Evolutionary conservation across 1,284 basidiomycete species (phyloP).

Genomic region (Lentinula novae-zelandiae): DNA sequence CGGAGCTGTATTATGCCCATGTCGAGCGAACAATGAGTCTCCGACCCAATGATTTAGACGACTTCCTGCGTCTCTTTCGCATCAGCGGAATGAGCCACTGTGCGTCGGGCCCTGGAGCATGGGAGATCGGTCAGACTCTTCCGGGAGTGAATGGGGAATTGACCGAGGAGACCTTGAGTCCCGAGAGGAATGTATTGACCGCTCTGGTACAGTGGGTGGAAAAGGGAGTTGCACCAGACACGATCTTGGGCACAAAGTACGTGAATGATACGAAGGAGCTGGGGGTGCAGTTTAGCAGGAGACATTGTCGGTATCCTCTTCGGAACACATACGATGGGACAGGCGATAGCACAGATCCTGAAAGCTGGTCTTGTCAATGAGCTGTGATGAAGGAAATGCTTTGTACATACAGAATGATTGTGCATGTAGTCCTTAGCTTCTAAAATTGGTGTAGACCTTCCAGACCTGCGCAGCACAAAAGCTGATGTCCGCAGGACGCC

Average conservation of each 20-base stretch:
- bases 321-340: constrained; percentile 15
- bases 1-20: constrained; percentile 17
- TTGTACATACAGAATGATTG: not conserved
- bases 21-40: constrained; percentile 14
- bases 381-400: not conserved
- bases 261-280: constrained; percentile 10
- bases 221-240: constrained; percentile 16
- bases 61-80: constrained; percentile 17
- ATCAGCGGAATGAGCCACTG: constrained; percentile 19
- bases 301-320: constrained; percentile 17
- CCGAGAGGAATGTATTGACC: constrained; percentile 14
- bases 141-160: not conserved
- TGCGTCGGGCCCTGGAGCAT: constrained; percentile 15
- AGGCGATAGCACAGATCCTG: constrained; percentile 7
- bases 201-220: constrained; percentile 19
- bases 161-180: not conserved
- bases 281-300: constrained; percentile 10
- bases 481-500: not conserved
- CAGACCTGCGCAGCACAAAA: too few species aligned
- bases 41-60: constrained; percentile 8
- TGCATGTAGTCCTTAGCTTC: too few species aligned
- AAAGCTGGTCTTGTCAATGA: constrained; percentile 11
- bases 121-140: constrained; percentile 13
- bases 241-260: constrained; percentile 14
- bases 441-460: too few species aligned